Base-by-base conservation (phyloP, 441 rosid genomes). In the Syzygium syzygioides region DNA sequence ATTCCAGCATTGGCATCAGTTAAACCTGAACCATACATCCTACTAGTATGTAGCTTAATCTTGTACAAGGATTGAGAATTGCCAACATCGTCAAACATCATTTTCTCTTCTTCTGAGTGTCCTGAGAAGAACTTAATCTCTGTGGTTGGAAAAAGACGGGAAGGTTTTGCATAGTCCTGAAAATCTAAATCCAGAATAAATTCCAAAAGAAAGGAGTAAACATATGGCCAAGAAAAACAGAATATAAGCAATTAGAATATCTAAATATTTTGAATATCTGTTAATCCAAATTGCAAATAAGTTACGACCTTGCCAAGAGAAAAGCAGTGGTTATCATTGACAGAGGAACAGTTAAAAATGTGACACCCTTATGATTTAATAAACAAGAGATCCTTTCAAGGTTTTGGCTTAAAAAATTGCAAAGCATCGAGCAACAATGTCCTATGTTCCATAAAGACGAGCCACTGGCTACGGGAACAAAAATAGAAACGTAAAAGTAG, bases 31-130 rank as follows among this genome's bases (percentile, higher is more conserved):
- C 97, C 96, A 54, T 93, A 94, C 30, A 89, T 83, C 86, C 90
- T 93, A 91, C 99, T 97, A 14, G 99, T 96, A 90, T 89, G 93
- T 68, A 97, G 91, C 93, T 88, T 94, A 91, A 96, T 90, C 91
- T 92, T 94, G 90, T 90, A 96, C 34, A 94, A 90, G 90, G 95
- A 92, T 66, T n/a, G 92, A 92, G 94, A 91, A 54, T 88, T 32
- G 52, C 60, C 89, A 79, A 86, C 90, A 89, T 30, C 54, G 7
- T 89, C 85, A 62, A 92, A 91, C 6, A 86, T 37, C 64, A 90
- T 79, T 26, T 37, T 50, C 71, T 86, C 92, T 86, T 90, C 90
- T 66, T 60, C 88, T 64, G 88, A 89, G 41, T 89, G 89, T 68
- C 79, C 93, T 32, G 60, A 84, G 89, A 85, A 93, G 88, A 90